Evolutionary conservation across 192 early-diverging fungal genomes (phyloP), one percentile per base, ranked within the genome.

Genomic region (Linnemannia hyalina): DNA sequence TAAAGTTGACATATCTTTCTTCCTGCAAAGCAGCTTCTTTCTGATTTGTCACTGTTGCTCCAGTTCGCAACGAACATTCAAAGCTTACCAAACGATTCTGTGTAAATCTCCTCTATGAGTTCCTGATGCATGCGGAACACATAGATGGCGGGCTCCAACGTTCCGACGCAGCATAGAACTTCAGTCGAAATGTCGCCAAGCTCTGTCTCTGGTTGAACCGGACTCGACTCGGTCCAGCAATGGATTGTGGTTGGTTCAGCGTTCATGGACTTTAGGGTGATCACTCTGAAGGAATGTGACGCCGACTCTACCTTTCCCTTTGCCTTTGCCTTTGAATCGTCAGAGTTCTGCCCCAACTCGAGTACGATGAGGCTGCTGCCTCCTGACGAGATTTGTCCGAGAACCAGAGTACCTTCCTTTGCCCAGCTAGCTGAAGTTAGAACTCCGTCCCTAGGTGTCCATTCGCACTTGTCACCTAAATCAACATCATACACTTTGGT

Each of bases 201-300:
- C 2, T 82, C 60, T 2, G 46, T 22, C 4, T 41, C 3, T 32
- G 9, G 36, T 22, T 38, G 46, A 42, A 8, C n/a, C 20, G 42
- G 22, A 75, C 36, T 26, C 23, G 46, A 18, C 0, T 38, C 29
- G 22, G 4, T 35, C 84, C 84, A 86, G 44, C 84, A 86, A 60
- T 81, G 52, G 32, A 86, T 76, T 0, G 84, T 75, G 2, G 84
- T 86, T 10, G 80, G 73, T n/a, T 86, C 84, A 40, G 84, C 78
- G 8, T 23, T 38, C 6, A 86, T 36, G 0, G 65, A 18, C 20
- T 13, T 73, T 16, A 65, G 44, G 18, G 76, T 29, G 35, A 78
- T 35, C 3, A 74, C 60, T 40, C 41, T 20, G 10, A 80, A 76
- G 0, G 36, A 44, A 22, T 36, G 2, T 26, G 18, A 15, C 15